Base-by-base conservation (phyloP, 176 grass and related monocot species). In the Zoysia japonica region DNA sequence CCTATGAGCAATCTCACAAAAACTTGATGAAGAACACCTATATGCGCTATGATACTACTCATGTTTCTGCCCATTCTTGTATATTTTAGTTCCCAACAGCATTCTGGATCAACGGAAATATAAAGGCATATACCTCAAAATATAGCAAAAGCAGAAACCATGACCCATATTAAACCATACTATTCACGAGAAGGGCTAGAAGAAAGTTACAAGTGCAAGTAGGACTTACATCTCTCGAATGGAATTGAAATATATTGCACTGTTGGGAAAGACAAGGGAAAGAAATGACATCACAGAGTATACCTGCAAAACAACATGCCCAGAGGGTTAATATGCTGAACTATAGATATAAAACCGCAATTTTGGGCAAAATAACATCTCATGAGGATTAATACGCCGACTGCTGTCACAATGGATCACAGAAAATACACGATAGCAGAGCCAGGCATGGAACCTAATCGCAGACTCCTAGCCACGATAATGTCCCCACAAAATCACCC, bases 271-370 rank as follows among this genome's bases (percentile, higher is more conserved):
- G 52, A 93, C 80, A 68, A 98, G 96, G 17, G 90, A 93, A 59
- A 93, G 70, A 71, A 99, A 99, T 17, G 96, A 99, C 96, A 99
- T 99, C 82, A 99, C 81, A 57, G 96, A 77, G 88, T 93, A 99
- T 62, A 99, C 96, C 96, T 99, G 90, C 70, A 89, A 66, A 68
- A 84, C 2, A 67, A 54, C 3, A 38, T 11, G 3, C 9, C 1
- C 5, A 61, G 9, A 60, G 56, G 12, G 11, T 71, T 72, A 61
- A 67, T 41, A 65, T 16, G 2, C 0, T 61, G 51, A 28, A 28
- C 28, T 28, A 28, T 28, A 28, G 28, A 28, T 28, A 28, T 28
- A 28, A 28, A 28, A 28, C 28, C 28, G 28, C 28, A 28, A 28
- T 28, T 28, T 28, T 28, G 28, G 28, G 28, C 28, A 28, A 28